Base-by-base conservation (phyloP, 2,329 filamentous ascomycete genomes). In the Ustulina deusta region DNA sequence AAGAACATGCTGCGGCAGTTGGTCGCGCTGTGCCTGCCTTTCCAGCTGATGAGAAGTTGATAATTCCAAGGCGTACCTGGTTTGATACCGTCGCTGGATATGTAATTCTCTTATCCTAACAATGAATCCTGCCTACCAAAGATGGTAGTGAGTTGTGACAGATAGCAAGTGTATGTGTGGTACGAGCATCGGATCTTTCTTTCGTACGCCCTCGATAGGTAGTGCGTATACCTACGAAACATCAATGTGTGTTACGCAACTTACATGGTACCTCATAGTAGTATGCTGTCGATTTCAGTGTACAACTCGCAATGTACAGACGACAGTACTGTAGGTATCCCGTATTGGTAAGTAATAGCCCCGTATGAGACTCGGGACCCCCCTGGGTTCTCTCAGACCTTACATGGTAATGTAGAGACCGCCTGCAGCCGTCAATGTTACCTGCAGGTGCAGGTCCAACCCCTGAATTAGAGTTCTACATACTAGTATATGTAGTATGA, bases 381-480 rank as follows among this genome's bases (percentile, higher is more conserved):
- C 52, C 58, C 36, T 42, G 49, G 32, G 1, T 20, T 22, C 20
- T 25, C 27, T 29, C 25, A 27, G 29, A 62, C 29, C 25, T 36
- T 63, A 40, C 20, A 25, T 40, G 51, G 20, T 48, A 48, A 5
- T 2, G 46, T 51, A 63, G 55, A 63, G 55, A 67, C 63, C 55
- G 38, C 54, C 54, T 67, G 65, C 60, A 67, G 48, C 60, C 49
- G 60, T 57, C 55, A 60, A 56, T 38, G 32, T 59, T 60, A 48
- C 38, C 48, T 60, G 65, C 52, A 60, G 55, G 48, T 34, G 52
- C 60, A 55, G 17, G 29, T 60, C 29, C 25, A n/a, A 63, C 65
- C 60, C 55, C 60, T 67, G 55, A 40, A 36, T 27, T 59, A 57
- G 27, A 27, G 52, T 32, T 40, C 22, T n/a, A n/a, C n/a, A n/a